These are phyloP conservation scores for Daldinia bambusicola DNA, from an alignment of 495 filamentous ascomycete genomes.

Conservation along the genomic window DNA sequence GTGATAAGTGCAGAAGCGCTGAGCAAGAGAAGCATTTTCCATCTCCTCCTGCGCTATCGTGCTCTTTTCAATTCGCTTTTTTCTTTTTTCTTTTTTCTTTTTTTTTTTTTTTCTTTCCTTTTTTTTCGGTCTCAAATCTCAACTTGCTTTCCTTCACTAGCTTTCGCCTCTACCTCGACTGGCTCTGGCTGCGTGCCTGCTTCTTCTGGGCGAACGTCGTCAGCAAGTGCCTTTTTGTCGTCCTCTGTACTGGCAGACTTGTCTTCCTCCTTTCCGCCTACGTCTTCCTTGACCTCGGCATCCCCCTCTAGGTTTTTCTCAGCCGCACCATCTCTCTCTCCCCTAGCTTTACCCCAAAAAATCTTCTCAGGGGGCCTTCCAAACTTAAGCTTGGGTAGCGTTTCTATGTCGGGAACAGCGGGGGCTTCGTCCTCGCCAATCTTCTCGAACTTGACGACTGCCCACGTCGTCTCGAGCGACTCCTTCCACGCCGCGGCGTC, in stretches of 20 bases:
- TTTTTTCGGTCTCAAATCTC: neutral
- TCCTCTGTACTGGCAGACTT: neutral
- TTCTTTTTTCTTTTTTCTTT: too few relatives aligned
- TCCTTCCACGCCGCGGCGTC: slow-evolving; percentile 24
- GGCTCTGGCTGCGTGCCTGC: neutral
- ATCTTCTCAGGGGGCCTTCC: neutral
- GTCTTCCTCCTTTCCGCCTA: neutral
- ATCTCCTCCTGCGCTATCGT: too few relatives aligned
- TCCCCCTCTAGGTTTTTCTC: neutral
- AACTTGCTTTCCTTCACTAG: neutral
- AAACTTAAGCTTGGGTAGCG: neutral
- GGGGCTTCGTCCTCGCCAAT: slow-evolving; percentile 20
- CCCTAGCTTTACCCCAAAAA: neutral
- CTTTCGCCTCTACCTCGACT: neutral
- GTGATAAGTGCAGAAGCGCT: neutral
- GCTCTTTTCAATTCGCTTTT: too few relatives aligned
- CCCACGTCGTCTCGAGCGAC: slow-evolving; percentile 39
- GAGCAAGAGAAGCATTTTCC: neutral
- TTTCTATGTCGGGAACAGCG: slow-evolving; percentile 29
- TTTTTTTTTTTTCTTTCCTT: too few relatives aligned
- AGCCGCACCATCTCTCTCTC: neutral
- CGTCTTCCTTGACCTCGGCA: neutral
- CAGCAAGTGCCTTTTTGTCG: neutral
- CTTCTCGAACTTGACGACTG: slow-evolving; percentile 41
- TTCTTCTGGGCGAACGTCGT: neutral